Conservation (phyloP, 768 basidiomycete species). For the Pleurotus eryngii region DNA sequence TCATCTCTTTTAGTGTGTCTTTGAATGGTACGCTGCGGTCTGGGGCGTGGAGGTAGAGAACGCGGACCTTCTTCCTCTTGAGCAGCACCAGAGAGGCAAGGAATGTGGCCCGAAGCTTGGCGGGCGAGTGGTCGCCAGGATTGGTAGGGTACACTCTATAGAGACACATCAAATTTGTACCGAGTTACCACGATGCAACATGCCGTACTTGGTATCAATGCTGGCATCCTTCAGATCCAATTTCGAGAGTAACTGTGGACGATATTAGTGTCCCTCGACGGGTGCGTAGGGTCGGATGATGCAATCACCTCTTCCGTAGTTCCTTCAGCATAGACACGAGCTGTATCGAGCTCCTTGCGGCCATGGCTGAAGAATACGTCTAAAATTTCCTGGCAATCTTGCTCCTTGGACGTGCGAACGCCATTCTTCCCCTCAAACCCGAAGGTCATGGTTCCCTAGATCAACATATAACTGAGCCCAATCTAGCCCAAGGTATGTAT, state of each 20-base stretch:
- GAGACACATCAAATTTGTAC: neutral
- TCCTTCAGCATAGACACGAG: constrained; percentile 43
- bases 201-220: constrained; percentile 46
- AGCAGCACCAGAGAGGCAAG: constrained; percentile 34
- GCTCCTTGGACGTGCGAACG: constrained; percentile 31
- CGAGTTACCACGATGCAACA: neutral
- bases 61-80: constrained; percentile 36
- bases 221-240: constrained; percentile 36
- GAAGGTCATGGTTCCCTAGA: constrained; percentile 48
- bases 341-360: constrained; percentile 45
- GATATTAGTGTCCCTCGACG: constrained; percentile 10
- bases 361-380: constrained; percentile 40
- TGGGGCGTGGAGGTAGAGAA: constrained; percentile 46
- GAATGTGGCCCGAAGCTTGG: constrained; percentile 33
- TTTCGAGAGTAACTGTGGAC: constrained; percentile 29
- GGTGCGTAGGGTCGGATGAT: neutral
- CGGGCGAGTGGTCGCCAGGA: constrained; percentile 40
- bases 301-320: constrained; percentile 44
- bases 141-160: constrained; percentile 36
- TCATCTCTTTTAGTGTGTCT: constrained; percentile 37
- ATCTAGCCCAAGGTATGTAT: neutral
- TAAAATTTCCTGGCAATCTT: constrained; percentile 41
- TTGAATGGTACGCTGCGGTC: constrained; percentile 43
- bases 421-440: constrained; percentile 39
- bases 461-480: neutral